Conservation (phyloP, 164 flowering plant species). For the Tetracentron sinense region DNA sequence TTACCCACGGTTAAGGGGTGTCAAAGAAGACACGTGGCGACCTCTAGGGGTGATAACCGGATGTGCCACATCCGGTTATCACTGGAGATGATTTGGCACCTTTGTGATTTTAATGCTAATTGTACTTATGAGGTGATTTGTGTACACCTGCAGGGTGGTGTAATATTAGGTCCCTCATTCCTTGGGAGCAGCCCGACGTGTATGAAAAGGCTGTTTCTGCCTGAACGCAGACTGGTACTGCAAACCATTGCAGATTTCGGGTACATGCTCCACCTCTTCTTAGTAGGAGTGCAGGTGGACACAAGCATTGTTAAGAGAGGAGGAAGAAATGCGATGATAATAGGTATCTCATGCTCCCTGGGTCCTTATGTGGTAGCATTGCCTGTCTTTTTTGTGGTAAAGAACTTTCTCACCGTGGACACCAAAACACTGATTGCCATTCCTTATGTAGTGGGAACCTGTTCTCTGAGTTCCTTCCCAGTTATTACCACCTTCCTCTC, state of each 20-base stretch:
- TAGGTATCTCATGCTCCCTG: background rate
- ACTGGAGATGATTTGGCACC: no score
- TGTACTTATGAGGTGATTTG: no score
- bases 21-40: no score
- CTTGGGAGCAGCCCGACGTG: background rate
- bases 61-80: no score
- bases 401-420: background rate
- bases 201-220: constrained; percentile 16
- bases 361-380: constrained; percentile 4
- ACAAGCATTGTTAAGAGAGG: background rate
- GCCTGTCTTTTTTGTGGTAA: no score
- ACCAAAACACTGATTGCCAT: background rate
- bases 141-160: constrained; percentile 23
- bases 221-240: background rate
- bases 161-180: constrained; percentile 19
- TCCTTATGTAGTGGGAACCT: background rate
- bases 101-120: no score
- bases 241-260: constrained; percentile 11
- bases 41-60: no score
- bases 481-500: constrained; percentile 15
- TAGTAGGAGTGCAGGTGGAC: constrained; percentile 6
- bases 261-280: constrained; percentile 9
- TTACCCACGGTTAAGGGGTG: no score
- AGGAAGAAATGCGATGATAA: background rate
- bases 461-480: constrained; percentile 7